Evolutionary conservation across 139 green algal genomes (phyloP).

Genomic region (Chlorella sorokiniana): DNA sequence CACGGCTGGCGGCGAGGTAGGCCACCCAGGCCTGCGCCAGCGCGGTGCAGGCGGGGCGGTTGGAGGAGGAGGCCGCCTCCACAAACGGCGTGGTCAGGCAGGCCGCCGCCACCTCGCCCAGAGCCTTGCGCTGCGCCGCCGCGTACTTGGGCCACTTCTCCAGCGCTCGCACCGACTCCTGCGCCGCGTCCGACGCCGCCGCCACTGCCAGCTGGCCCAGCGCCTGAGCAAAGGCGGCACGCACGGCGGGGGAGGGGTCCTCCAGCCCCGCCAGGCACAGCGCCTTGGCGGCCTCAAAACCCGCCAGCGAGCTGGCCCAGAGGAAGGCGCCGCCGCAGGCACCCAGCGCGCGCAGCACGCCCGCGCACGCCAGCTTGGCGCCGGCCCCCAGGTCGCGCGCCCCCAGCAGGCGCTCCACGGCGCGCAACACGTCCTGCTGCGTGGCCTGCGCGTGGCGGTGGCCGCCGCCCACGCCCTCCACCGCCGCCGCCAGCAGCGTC

Average conservation of each 20-base stretch:
- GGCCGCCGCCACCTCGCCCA: slow-evolving; percentile 32
- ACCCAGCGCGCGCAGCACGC: slow-evolving; percentile 57
- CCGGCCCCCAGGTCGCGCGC: slow-evolving; percentile 14
- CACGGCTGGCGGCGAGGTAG: slow-evolving; percentile 52
- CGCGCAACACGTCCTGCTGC: slow-evolving; percentile 67
- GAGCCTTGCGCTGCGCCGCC: slow-evolving; percentile 56
- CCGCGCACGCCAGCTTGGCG: slow-evolving; percentile 33
- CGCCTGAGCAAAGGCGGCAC: slow-evolving; percentile 54
- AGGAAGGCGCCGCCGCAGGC: slow-evolving; percentile 56
- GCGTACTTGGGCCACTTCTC: slow-evolving; percentile 57
- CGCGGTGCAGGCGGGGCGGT: slow-evolving; percentile 32
- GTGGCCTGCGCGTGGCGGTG: slow-evolving; percentile 56
- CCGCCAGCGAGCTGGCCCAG: slow-evolving; percentile 59
- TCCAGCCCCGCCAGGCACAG: slow-evolving; percentile 51
- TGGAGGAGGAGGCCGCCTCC: slow-evolving; percentile 46
- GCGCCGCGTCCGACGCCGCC: slow-evolving; percentile 11
- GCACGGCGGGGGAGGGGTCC: slow-evolving; percentile 45
- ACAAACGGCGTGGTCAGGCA: slow-evolving; percentile 71
- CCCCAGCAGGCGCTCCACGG: slow-evolving; percentile 50
- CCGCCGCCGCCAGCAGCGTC: slow-evolving; percentile 60
- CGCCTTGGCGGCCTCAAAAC: slow-evolving; percentile 60
- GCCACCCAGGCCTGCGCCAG: slow-evolving; percentile 68
- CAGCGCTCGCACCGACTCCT: slow-evolving; percentile 13
- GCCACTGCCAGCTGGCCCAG: slow-evolving; percentile 69
- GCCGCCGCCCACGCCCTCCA: slow-evolving; percentile 59